These are phyloP conservation scores for Debaryomyces sp. DNA, from an alignment of 1,139 yeast genomes.

Conservation along the genomic window DNA sequence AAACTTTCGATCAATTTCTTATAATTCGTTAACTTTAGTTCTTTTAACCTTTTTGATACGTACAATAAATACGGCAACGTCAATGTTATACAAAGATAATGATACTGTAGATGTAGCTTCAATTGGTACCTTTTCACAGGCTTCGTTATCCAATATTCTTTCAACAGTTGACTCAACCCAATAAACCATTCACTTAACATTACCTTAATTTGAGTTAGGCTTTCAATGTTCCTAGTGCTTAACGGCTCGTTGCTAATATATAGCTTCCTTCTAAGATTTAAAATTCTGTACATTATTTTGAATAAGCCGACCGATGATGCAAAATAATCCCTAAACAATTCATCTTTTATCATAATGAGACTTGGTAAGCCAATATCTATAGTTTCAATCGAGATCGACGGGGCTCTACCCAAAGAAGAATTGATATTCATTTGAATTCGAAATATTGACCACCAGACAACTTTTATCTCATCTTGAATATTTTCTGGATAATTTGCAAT, in stretches of 20 bases:
- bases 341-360: slow-evolving; percentile 20
- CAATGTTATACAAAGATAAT: slow-evolving; percentile 37
- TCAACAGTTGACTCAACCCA: slow-evolving; percentile 27
- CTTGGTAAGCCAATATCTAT: slow-evolving; percentile 32
- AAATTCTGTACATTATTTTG: slow-evolving; percentile 32
- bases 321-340: slow-evolving; percentile 31
- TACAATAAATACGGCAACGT: slow-evolving; percentile 41
- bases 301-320: slow-evolving; percentile 31
- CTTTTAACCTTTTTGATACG: slow-evolving; percentile 26
- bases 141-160: slow-evolving; percentile 21
- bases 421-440: slow-evolving; percentile 22
- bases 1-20: slow-evolving; percentile 37
- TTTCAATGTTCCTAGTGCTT: not conserved
- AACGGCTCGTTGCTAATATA: slow-evolving; percentile 26
- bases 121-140: slow-evolving; percentile 37
- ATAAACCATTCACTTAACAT: slow-evolving; percentile 28
- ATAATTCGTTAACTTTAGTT: slow-evolving; percentile 27
- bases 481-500: slow-evolving; percentile 27
- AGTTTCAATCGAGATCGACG: slow-evolving; percentile 40
- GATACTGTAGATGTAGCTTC: slow-evolving; percentile 37
- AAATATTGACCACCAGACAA: slow-evolving; percentile 9
- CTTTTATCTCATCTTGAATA: slow-evolving; percentile 27
- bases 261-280: slow-evolving; percentile 24
- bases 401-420: slow-evolving; percentile 43
- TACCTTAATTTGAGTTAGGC: not conserved